These are phyloP conservation scores for Salix brachista DNA, from an alignment of 345 rosid genomes.

Conservation along the genomic window DNA sequence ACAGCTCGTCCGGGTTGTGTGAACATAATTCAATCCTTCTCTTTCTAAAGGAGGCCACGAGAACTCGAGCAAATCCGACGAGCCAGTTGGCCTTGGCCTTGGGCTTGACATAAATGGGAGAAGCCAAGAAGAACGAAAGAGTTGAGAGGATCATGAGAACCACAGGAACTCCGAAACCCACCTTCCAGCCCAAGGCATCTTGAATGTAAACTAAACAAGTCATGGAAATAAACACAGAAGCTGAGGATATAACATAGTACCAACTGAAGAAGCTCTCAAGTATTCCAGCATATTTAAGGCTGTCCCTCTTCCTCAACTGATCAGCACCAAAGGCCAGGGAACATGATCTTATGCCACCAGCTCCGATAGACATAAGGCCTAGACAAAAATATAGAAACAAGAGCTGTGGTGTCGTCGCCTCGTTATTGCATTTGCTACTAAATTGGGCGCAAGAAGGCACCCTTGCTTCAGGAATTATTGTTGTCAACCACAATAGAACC, in stretches of 20 bases:
- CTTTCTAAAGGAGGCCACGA: no score
- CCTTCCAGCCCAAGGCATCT: conserved; percentile 44
- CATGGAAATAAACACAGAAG: conserved; percentile 28
- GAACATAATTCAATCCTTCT: no score
- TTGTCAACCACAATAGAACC: conserved; percentile 39
- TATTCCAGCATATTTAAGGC: conserved; percentile 37
- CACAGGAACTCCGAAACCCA: conserved; percentile 45
- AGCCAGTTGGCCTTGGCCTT: no score
- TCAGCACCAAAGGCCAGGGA: conserved; percentile 70
- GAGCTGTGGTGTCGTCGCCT: conserved; percentile 47
- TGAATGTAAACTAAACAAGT: conserved; percentile 45
- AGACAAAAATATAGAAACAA: conserved; percentile 41
- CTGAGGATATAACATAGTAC: conserved; percentile 31
- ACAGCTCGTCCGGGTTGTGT: no score
- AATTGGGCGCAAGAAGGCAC: conserved; percentile 44
- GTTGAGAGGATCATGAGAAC: conserved; percentile 36
- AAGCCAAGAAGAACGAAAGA: conserved; percentile 36
- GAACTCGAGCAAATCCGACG: no score
- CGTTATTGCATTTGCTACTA: conserved; percentile 32
- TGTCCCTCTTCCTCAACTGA: conserved; percentile 46
- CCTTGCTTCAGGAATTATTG: conserved; percentile 52
- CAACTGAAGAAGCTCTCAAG: conserved; percentile 45
- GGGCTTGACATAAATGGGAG: conserved; percentile 37
- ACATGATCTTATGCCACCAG: conserved; percentile 64
- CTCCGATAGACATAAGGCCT: conserved; percentile 52